phyloP scores from a whole-genome alignment of 1,139 yeast genomes.

The Hemisphaericaspora xylanilytica region DNA sequence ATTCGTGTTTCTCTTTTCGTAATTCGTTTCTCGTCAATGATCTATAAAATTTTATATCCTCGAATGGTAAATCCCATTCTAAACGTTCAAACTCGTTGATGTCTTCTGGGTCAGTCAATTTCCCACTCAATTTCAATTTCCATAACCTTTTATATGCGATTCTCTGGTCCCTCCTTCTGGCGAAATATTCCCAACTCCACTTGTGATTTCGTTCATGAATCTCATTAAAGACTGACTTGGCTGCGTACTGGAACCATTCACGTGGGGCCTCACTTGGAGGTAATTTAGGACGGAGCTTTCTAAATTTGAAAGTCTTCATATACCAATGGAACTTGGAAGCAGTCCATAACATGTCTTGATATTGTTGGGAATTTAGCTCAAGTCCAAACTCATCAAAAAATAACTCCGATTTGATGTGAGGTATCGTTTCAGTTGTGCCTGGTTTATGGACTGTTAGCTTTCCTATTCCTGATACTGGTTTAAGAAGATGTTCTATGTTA shows the following conservation, averaged over 20 bases:
- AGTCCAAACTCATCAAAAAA: conserved; percentile 86
- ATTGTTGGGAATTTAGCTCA: conserved; percentile 81
- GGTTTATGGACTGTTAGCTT: conserved; percentile 75
- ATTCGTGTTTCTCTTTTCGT: conserved; percentile 47
- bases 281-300: conserved; percentile 64
- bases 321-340: conserved; percentile 81
- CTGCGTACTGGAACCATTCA: conserved; percentile 83
- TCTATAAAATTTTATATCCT: conserved; percentile 82
- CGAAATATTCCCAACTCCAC: conserved; percentile 89
- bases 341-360: conserved; percentile 76
- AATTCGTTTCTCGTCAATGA: conserved; percentile 70
- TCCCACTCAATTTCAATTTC: conserved; percentile 48
- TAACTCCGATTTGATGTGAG: conserved; percentile 74
- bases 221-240: conserved; percentile 67
- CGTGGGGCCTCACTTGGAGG: conserved; percentile 65
- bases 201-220: conserved; percentile 75
- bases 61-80: conserved; percentile 63
- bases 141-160: conserved; percentile 66
- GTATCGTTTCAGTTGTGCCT: conserved; percentile 65
- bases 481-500: conserved; percentile 61
- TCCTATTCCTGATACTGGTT: conserved; percentile 90
- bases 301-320: conserved; percentile 70
- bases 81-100: conserved; percentile 48
- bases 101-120: conserved; percentile 29
- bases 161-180: conserved; percentile 69